Conservation (phyloP, 2,329 filamentous ascomycete genomes). For the Apiospora pterosperma region DNA sequence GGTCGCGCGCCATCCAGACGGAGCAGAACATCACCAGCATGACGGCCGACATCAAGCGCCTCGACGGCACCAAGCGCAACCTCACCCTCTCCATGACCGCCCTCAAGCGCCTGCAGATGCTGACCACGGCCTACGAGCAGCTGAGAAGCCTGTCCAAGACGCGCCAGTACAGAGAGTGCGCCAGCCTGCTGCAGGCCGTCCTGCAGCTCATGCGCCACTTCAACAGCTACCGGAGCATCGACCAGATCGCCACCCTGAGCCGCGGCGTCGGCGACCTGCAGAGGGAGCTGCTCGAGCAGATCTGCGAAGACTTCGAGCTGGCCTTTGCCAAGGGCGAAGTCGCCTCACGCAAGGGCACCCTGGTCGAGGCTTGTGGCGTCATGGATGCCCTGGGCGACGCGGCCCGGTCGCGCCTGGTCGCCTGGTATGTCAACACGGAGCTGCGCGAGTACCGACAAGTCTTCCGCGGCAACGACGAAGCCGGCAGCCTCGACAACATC, state of each 20-base stretch:
- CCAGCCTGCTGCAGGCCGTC: conserved; percentile 88
- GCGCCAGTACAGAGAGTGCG: conserved; percentile 91
- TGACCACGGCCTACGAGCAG: conserved; percentile 98
- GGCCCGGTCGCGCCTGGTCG: conserved; percentile 76
- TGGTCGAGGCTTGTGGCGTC: conserved; percentile 86
- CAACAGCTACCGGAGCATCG: conserved; percentile 95
- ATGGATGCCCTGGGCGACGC: conserved; percentile 92
- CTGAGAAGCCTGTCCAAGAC: conserved; percentile 77
- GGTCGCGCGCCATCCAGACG: conserved; percentile 83
- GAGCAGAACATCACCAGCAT: conserved; percentile 96
- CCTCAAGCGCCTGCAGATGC: conserved; percentile 94
- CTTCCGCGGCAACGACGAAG: conserved; percentile 94
- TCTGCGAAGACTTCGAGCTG: conserved; percentile 98
- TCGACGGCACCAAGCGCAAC: conserved; percentile 96
- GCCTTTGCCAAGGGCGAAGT: conserved; percentile 90
- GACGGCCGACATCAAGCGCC: conserved; percentile 97
- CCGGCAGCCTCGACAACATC: conserved; percentile 94
- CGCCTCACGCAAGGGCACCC: conserved; percentile 60
- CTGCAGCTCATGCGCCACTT: conserved; percentile 98
- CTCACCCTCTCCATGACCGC: conserved; percentile 97
- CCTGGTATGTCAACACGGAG: conserved; percentile 98
- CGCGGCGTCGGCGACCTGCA: conserved; percentile 92
- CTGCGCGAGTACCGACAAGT: conserved; percentile 93
- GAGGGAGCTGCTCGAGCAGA: conserved; percentile 87
- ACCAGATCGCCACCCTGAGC: conserved; percentile 92